A percentile compares a stretch with the other conserved stretches of the same genome.
phyloP scores from a whole-genome alignment of 768 basidiomycete genomes.

The Panellus pusillus region DNA sequence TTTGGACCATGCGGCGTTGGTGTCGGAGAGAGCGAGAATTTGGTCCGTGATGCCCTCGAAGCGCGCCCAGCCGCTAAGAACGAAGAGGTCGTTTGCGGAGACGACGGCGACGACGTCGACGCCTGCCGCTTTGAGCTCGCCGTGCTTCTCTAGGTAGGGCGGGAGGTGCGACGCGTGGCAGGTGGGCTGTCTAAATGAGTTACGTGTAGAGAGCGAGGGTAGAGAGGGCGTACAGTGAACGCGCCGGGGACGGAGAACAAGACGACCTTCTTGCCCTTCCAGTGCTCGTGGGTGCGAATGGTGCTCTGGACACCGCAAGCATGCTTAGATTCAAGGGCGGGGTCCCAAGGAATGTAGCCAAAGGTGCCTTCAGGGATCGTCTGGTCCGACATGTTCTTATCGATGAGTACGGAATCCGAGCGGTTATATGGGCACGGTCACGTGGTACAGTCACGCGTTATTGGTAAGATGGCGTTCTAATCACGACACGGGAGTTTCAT shows the following conservation, averaged over 20 bases:
- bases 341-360: slow-evolving; percentile 56
- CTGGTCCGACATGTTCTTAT: slow-evolving; percentile 34
- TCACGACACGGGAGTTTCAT: no score
- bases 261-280: slow-evolving; percentile 84
- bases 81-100: slow-evolving; percentile 80
- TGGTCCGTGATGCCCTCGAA: slow-evolving; percentile 63
- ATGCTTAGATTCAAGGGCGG: slow-evolving; percentile 64
- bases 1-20: slow-evolving; percentile 54
- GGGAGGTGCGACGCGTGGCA: slow-evolving; percentile 69
- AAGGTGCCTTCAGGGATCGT: slow-evolving; percentile 47
- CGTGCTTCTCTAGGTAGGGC: slow-evolving; percentile 66
- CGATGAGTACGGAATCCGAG: no score
- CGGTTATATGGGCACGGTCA: no score
- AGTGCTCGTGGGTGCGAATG: slow-evolving; percentile 53
- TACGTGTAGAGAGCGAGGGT: slow-evolving; percentile 28
- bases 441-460: no score
- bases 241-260: slow-evolving; percentile 79
- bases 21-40: slow-evolving; percentile 63
- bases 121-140: slow-evolving; percentile 77
- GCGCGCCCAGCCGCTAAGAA: slow-evolving; percentile 65
- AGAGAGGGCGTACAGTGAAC: slow-evolving; percentile 58
- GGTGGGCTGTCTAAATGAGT: slow-evolving; percentile 54
- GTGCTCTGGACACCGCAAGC: slow-evolving; percentile 59
- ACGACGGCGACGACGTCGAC: slow-evolving; percentile 71
- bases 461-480: no score